Conservation (phyloP, 371 early-diverging fungal genomes). For the Apophysomyces sp. region DNA sequence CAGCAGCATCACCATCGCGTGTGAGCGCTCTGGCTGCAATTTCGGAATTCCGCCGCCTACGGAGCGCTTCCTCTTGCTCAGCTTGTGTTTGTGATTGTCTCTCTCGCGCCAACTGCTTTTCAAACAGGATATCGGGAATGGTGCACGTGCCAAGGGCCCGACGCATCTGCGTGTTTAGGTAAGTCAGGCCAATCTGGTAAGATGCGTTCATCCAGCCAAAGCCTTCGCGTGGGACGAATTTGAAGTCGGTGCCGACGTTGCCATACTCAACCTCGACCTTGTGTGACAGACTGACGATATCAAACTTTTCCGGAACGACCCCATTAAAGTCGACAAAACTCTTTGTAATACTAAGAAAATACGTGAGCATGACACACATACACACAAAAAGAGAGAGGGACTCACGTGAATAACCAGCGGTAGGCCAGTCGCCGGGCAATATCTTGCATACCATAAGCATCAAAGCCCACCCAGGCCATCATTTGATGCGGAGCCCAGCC, state of each 20-base stretch:
- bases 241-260: conserved; percentile 93
- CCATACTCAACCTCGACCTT: conserved; percentile 94
- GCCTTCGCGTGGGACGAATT: conserved; percentile 93
- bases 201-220: conserved; percentile 99
- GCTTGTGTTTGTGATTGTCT: conserved; percentile 9
- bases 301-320: conserved; percentile 94
- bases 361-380: background rate
- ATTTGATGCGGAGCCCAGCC: conserved; percentile 99
- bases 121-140: conserved; percentile 72
- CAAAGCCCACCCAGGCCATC: conserved; percentile 90
- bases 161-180: conserved; percentile 73
- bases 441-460: conserved; percentile 78
- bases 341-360: conserved; percentile 63
- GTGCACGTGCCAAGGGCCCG: conserved; percentile 85
- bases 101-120: conserved; percentile 35
- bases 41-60: conserved; percentile 23
- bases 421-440: conserved; percentile 86
- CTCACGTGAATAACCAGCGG: conserved; percentile 91
- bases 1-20: conserved; percentile 21
- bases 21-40: conserved; percentile 31
- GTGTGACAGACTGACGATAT: conserved; percentile 91
- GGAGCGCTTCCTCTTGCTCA: background rate
- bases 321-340: conserved; percentile 94
- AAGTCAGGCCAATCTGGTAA: conserved; percentile 82
- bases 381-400: conserved; percentile 4